phyloP scores from a whole-genome alignment of 2,329 filamentous ascomycete genomes.

The Chaetomium sp. region DNA sequence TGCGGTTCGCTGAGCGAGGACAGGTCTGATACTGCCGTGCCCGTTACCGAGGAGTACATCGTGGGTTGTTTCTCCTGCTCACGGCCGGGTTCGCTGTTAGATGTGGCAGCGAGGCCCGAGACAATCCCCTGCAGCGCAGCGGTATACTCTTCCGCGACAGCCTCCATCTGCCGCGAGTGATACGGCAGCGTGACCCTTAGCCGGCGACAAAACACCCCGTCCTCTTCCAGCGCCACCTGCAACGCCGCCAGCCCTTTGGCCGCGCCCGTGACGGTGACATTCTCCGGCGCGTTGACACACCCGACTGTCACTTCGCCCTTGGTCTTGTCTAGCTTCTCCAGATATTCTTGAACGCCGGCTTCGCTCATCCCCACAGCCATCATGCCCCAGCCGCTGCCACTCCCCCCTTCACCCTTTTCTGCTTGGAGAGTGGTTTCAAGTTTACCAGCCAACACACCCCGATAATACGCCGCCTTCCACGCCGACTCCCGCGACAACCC shows the following conservation, averaged over 20 bases:
- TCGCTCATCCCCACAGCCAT: background rate
- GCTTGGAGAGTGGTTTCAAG: background rate
- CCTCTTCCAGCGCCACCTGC: background rate
- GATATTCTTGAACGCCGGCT: background rate
- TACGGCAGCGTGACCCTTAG: background rate
- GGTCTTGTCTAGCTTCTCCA: background rate
- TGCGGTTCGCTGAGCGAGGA: too few relatives aligned
- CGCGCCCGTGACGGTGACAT: conserved; percentile 1
- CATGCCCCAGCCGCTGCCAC: background rate
- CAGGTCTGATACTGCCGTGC: too few relatives aligned
- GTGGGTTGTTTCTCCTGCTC: too few relatives aligned
- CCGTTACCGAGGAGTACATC: too few relatives aligned
- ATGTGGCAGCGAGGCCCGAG: too few relatives aligned
- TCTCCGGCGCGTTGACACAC: background rate
- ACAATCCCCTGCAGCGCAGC: too few relatives aligned
- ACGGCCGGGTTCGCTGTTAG: too few relatives aligned
- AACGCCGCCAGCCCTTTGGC: background rate
- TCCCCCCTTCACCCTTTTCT: background rate
- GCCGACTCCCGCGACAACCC: background rate
- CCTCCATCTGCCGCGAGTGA: conserved; percentile 3
- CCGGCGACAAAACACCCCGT: background rate
- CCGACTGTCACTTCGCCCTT: background rate
- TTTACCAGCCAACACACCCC: background rate
- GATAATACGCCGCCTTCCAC: background rate
- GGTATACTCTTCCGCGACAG: background rate